These are phyloP conservation scores for Cercospora nicotianae DNA, from an alignment of 2,329 filamentous ascomycete species.

Conservation along the genomic window DNA sequence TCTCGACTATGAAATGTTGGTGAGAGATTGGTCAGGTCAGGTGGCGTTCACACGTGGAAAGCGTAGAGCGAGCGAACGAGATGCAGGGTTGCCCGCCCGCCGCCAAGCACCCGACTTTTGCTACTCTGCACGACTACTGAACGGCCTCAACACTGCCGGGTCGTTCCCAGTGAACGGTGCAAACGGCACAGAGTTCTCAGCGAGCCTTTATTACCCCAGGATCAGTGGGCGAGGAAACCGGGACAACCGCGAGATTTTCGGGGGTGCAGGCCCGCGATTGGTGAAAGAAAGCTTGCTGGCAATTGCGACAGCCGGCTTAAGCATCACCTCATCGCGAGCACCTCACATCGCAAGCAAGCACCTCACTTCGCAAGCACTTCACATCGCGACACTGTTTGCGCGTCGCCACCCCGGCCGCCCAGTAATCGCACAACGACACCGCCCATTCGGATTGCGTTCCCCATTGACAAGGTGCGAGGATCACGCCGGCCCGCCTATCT, in stretches of 20 bases:
- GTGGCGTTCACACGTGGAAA: background rate
- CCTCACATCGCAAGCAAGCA: background rate
- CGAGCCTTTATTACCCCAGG: background rate
- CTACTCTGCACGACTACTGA: background rate
- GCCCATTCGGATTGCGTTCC: background rate
- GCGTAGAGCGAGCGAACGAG: background rate
- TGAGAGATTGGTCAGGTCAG: background rate
- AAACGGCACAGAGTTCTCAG: background rate
- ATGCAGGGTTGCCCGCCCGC: background rate
- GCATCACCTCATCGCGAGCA: constrained; percentile 2
- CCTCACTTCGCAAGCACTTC: background rate
- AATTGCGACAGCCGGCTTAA: background rate
- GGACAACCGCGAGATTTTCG: background rate
- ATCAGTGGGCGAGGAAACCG: background rate
- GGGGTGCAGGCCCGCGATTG: background rate
- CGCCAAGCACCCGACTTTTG: background rate
- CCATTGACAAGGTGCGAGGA: background rate
- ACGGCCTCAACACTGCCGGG: background rate
- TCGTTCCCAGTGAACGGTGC: background rate
- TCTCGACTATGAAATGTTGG: background rate
- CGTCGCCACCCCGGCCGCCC: background rate
- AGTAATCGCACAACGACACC: background rate
- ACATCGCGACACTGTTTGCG: background rate
- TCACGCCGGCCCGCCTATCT: background rate
- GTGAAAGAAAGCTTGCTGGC: background rate